Evolutionary conservation across 345 rosid species (phyloP).

Genomic region (Schrenkiella parvula): DNA sequence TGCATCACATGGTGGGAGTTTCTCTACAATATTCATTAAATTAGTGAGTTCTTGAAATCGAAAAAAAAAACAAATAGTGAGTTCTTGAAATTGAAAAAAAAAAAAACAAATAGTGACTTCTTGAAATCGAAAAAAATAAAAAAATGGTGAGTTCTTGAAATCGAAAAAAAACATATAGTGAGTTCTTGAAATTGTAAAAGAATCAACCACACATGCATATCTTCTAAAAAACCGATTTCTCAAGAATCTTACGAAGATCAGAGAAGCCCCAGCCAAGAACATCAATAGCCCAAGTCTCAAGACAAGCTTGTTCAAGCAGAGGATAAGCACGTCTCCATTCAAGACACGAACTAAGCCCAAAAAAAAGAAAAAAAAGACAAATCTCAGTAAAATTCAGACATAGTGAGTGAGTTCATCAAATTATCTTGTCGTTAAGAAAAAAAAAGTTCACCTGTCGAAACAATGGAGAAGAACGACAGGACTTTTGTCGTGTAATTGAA

Average conservation of each 20-base stretch:
- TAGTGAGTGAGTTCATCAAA: neutral
- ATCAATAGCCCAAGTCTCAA: slow-evolving; percentile 90
- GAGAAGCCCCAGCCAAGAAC: slow-evolving; percentile 96
- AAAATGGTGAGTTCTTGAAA: neutral
- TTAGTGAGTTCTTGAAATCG: neutral
- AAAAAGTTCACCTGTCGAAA: slow-evolving; percentile 65
- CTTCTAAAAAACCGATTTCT: neutral
- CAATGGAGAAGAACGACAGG: slow-evolving; percentile 80
- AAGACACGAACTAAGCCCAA: slow-evolving; percentile 56
- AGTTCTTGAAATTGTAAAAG: neutral
- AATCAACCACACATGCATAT: neutral
- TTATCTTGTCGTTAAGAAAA: neutral
- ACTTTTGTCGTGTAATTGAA: slow-evolving; percentile 33
- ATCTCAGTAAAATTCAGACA: neutral
- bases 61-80: neutral
- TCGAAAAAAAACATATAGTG: neutral
- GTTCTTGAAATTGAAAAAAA: neutral
- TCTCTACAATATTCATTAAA: slow-evolving; percentile 34
- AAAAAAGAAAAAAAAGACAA: neutral
- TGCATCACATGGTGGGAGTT: slow-evolving; percentile 62
- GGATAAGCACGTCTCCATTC: slow-evolving; percentile 78
- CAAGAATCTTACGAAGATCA: slow-evolving; percentile 50
- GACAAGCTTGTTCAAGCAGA: slow-evolving; percentile 65
- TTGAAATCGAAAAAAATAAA: neutral
- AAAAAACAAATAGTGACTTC: neutral